Conservation (phyloP, 1,284 basidiomycete species). For the Puccinia sorghi region DNA sequence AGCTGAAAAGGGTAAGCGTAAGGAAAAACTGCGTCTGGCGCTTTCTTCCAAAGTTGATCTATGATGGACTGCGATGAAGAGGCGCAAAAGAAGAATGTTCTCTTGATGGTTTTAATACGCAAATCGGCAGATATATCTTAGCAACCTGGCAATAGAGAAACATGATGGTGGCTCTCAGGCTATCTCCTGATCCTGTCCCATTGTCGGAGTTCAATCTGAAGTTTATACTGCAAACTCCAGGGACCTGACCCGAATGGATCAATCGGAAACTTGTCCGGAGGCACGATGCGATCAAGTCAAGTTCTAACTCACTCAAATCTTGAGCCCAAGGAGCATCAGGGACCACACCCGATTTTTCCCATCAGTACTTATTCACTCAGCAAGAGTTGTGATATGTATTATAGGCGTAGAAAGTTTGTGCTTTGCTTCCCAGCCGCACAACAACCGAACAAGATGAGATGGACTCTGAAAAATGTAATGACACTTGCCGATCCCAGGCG, state of each 20-base stretch:
- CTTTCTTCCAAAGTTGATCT: not conserved
- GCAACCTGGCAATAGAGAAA: not conserved
- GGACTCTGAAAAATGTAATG: not conserved
- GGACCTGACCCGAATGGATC: not conserved
- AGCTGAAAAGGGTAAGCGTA: not conserved
- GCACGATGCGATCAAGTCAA: not conserved
- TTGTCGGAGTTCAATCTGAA: not conserved
- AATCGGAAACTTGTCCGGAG: not conserved
- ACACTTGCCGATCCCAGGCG: not conserved
- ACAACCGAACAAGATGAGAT: not conserved
- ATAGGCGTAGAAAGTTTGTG: not conserved
- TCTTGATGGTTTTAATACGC: not conserved
- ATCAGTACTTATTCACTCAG: not conserved
- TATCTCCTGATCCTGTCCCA: constrained; percentile 1
- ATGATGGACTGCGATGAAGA: not conserved
- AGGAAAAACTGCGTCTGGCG: not conserved
- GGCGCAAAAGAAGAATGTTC: not conserved
- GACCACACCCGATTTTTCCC: not conserved
- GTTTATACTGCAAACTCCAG: not conserved
- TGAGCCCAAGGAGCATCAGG: not conserved
- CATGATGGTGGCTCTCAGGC: not conserved
- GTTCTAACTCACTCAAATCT: not conserved
- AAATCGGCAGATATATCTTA: not conserved
- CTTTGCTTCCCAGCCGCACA: not conserved
- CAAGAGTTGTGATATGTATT: not conserved